Evolutionary conservation across 768 basidiomycete species (phyloP), one percentile per base, ranked within the genome.

Genomic region (Trametopsis cervina): DNA sequence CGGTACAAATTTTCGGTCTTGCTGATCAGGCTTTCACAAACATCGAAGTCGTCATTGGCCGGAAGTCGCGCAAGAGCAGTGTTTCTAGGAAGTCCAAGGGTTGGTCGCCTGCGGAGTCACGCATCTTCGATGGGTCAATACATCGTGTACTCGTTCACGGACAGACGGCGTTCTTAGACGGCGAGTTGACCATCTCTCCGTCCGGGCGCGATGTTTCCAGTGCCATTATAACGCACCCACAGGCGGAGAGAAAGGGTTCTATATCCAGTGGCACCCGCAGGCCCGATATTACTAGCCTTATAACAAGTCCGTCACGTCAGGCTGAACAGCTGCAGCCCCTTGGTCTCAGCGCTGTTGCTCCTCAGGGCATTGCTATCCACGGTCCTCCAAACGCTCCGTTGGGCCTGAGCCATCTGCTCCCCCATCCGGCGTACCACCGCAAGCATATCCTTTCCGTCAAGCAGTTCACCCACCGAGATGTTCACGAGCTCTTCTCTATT

Each of bases 391-490:
- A 62, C 22, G 54, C 56, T 20, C 54, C 71, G 1, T 70, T 68
- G 44, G 53, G 73, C 17, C 70, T 78, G 55, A 65, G 74, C 5
- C 76, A 75, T 50, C 56, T 78, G 57, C 59, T 76, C 15, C 79
- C 80, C 45, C 87, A 92, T 57, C 89, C 90, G 0, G 80, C 90
- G 2, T 98, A 95, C 83, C 82, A 93, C 57, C 84, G 89, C 47
- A 82, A 90, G 33, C 91, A 97, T 63, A 91, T 98, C 51, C 80
- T 98, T 15, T 83, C 90, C 0, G 92, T 98, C 52, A 96, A 93
- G 62, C 92, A 98, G 55, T 93, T 97, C 67, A 81, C 73, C 29
- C 81, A 87, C 46, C 81, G 84, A 38, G 93, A 99, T 58, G 75
- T 97, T 51, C 87, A 98, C 61, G 87, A 89, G 53, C 79, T 99